Conservation (phyloP, 306 rosid genomes). For the Astragalus membranaceus region DNA sequence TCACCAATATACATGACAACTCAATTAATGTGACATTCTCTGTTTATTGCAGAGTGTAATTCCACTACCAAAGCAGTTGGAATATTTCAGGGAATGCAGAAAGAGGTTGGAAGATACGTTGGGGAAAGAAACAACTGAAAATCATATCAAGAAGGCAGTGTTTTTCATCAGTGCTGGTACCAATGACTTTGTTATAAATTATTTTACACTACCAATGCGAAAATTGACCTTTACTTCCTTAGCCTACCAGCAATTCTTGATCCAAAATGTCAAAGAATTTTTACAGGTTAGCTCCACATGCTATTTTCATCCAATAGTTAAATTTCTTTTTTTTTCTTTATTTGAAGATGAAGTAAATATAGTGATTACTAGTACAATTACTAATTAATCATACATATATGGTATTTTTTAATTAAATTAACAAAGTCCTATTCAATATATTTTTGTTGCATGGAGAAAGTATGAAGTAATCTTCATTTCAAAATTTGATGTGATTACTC, state of each 20-base stretch:
- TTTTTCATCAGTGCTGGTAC: slow-evolving; percentile 72
- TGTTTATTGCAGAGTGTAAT: slow-evolving; percentile 48
- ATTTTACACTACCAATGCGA: slow-evolving; percentile 46
- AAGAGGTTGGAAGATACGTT: slow-evolving; percentile 24
- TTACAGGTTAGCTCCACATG: slow-evolving; percentile 42
- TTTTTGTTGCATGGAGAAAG: background rate
- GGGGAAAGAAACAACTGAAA: slow-evolving; percentile 40
- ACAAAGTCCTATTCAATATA: background rate
- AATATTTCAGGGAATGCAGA: slow-evolving; percentile 54
- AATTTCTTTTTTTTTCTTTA: background rate
- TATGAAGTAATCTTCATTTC: background rate
- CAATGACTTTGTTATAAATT: slow-evolving; percentile 67
- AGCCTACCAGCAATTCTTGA: slow-evolving; percentile 47
- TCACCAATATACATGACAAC: background rate
- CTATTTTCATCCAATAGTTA: background rate
- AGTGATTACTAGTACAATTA: too few relatives aligned
- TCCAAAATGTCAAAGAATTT: slow-evolving; percentile 34
- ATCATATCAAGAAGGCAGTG: slow-evolving; percentile 39
- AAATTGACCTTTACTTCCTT: slow-evolving; percentile 22
- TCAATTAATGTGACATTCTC: background rate
- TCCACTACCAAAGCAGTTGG: slow-evolving; percentile 45
- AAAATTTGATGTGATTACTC: background rate
- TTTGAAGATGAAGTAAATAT: too few relatives aligned
- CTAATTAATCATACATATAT: background rate
- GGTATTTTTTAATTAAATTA: background rate